Conservation (phyloP, 169 alveolate genomes). For the Amoebophrya sp. region DNA sequence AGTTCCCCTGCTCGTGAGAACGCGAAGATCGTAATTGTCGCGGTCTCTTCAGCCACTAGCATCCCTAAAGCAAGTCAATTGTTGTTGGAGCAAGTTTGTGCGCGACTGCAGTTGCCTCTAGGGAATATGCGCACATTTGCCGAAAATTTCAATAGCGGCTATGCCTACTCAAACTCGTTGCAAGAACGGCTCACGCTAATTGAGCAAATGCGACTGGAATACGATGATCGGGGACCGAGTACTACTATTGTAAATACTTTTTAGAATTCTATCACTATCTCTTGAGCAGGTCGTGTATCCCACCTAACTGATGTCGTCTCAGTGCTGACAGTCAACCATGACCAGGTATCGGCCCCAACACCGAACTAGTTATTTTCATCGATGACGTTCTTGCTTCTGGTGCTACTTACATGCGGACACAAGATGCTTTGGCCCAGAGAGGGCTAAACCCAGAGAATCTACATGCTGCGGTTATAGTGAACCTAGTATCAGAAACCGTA, state of each 20-base stretch:
- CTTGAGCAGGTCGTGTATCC: too few relatives aligned
- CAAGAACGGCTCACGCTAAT: neutral
- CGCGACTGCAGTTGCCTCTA: neutral
- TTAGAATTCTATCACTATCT: too few relatives aligned
- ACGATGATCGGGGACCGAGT: too few relatives aligned
- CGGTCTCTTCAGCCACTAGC: neutral
- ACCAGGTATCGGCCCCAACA: neutral
- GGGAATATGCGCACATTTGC: neutral
- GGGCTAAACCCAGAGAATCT: neutral
- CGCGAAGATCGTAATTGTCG: neutral
- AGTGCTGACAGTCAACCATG: too few relatives aligned
- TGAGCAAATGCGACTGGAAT: neutral
- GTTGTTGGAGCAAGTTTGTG: neutral
- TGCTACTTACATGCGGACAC: neutral
- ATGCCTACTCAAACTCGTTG: neutral
- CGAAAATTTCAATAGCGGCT: too few relatives aligned
- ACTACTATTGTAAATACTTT: too few relatives aligned
- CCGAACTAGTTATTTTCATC: neutral
- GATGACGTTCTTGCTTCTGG: conserved; percentile 3
- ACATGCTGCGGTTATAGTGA: neutral
- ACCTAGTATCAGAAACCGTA: neutral
- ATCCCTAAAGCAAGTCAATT: neutral
- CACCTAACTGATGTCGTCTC: too few relatives aligned
- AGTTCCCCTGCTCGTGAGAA: too few relatives aligned
- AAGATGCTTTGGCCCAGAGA: neutral